Evolutionary conservation across 305 asterid species (phyloP).

Genomic region (Plantago coronopus): DNA sequence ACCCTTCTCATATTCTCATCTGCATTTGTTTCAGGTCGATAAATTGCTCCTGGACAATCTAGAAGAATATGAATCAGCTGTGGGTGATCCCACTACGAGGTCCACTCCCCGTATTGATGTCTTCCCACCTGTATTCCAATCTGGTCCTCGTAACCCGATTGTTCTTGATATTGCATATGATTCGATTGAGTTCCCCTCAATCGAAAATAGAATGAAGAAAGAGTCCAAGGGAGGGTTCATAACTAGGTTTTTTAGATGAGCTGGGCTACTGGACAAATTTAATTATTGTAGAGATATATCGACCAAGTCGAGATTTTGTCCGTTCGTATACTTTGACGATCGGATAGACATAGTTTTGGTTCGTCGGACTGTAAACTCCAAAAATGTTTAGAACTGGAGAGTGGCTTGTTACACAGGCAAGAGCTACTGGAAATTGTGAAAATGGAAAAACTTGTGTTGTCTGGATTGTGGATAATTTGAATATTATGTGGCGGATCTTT

Average conservation of each 20-base stretch:
- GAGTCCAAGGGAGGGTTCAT: slow-evolving; percentile 85
- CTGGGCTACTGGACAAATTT: background rate
- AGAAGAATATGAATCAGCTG: slow-evolving; percentile 70
- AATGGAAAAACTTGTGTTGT: too few species aligned
- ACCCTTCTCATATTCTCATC: slow-evolving; percentile 14
- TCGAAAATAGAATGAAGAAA: slow-evolving; percentile 78
- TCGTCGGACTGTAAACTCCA: too few species aligned
- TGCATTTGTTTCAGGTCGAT: slow-evolving; percentile 44
- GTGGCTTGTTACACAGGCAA: too few species aligned
- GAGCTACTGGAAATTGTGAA: too few species aligned
- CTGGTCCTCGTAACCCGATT: slow-evolving; percentile 75
- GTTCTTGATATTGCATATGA: slow-evolving; percentile 80
- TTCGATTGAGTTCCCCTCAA: slow-evolving; percentile 71
- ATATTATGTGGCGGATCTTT: too few species aligned
- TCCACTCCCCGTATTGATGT: slow-evolving; percentile 53
- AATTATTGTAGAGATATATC: slow-evolving; percentile 3
- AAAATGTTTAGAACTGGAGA: too few species aligned
- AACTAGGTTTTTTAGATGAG: slow-evolving; percentile 82
- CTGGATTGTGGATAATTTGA: too few species aligned
- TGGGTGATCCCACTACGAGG: slow-evolving; percentile 64
- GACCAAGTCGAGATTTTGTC: too few species aligned
- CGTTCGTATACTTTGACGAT: too few species aligned
- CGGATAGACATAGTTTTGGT: too few species aligned
- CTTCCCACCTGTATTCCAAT: slow-evolving; percentile 79
- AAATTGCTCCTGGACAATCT: slow-evolving; percentile 68